Base-by-base conservation (phyloP, 305 asterid genomes). In the Stenogyne calaminthoides region DNA sequence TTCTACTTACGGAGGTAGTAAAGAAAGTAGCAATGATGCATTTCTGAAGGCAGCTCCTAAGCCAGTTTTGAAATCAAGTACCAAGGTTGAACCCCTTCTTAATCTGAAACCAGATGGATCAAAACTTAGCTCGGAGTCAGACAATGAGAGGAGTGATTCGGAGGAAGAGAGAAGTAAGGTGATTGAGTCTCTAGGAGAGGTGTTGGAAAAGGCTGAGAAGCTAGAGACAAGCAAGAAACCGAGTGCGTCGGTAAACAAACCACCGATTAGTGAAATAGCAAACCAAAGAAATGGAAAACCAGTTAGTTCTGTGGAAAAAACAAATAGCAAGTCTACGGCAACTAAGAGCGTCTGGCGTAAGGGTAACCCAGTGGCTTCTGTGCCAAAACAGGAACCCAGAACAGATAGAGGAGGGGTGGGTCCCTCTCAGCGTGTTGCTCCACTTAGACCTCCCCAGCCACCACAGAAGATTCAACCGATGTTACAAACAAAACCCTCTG, bases 281-380 rank as follows among this genome's bases (percentile, higher is more conserved):
- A 80, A 60, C 60, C 89, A 73, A 76, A 85, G 69, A 69, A 89
- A 87, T 70, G 90, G 89, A 44, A 85, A 46, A 75, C 87, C 84
- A 22, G 79, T 69, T 76, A 82, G 77, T 82, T 80, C 86, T 6
- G 18, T 67, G 49, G 79, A 80, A 19, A 77, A 61, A 72, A 62
- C 87, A 54, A 76, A 81, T 63, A 80, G 79, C 59, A 84, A 81
- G 86, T 27, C 91, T 46, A 92, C 80, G 82, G 83, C 90, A 25
- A 57, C 77, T 63, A 95, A 89, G 87, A 92, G 98, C 46, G 97
- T 95, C 16, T 95, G 99, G 99, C 88, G 96, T 51, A 95, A 95
- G 81, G 99, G 99, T 75, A 91, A 89, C 85, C 98, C 98, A 0
- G 92, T 95, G 54, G 65, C 93, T 14, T 29, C 80, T 68, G 88